These are phyloP conservation scores for Teunomyces funiuensis DNA, from an alignment of 805 yeast genomes.

Conservation along the genomic window DNA sequence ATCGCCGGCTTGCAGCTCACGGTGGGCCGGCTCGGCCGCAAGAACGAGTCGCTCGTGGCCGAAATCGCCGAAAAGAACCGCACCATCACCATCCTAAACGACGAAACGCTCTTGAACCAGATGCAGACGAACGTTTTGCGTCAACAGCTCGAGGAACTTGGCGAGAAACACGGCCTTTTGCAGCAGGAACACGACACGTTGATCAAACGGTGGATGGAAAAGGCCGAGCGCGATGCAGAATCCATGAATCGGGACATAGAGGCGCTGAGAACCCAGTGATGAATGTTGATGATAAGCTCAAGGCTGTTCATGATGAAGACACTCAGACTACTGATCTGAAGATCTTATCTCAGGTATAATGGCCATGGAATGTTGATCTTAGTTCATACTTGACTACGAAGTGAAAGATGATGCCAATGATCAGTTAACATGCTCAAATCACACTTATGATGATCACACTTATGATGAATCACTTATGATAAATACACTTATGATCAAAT, in stretches of 20 bases:
- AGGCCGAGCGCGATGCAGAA: constrained; percentile 56
- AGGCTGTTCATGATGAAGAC: too few species aligned
- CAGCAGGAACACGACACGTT: constrained; percentile 50
- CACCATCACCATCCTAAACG: constrained; percentile 60
- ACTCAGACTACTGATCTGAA: too few species aligned
- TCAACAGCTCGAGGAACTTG: constrained; percentile 36
- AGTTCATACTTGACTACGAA: too few species aligned
- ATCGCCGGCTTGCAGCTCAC: constrained; percentile 18
- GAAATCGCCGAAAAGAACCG: constrained; percentile 49
- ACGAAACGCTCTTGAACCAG: constrained; percentile 60
- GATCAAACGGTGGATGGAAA: constrained; percentile 46
- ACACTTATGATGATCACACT: too few species aligned
- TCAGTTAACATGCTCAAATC: too few species aligned
- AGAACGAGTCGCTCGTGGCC: constrained; percentile 22
- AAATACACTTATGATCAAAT: too few species aligned
- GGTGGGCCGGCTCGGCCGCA: constrained; percentile 17
- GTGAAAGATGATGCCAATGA: too few species aligned
- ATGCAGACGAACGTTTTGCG: constrained; percentile 55
- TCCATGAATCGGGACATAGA: constrained; percentile 49
- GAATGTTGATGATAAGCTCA: not conserved
- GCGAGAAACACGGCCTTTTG: not conserved
- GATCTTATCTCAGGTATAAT: too few species aligned
- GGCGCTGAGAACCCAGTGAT: too few species aligned
- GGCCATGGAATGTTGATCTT: too few species aligned
- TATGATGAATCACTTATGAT: too few species aligned